Conservation (phyloP, 768 basidiomycete genomes). For the Cyathus striatus region DNA sequence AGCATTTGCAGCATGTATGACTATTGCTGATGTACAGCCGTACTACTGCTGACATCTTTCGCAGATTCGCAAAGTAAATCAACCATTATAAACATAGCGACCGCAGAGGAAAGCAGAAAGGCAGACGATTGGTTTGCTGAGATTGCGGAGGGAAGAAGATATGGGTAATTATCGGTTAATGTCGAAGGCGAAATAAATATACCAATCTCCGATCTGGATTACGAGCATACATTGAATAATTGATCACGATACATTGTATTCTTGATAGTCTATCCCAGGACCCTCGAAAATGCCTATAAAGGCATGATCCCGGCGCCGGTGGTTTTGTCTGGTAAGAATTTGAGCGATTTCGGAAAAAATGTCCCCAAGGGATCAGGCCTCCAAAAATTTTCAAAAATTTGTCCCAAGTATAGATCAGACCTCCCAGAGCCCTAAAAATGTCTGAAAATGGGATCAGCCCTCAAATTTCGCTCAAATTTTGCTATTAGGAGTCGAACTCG, state of each 20-base stretch:
- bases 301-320: too few relatives aligned
- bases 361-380: too few relatives aligned
- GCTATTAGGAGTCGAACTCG: too few relatives aligned
- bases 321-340: too few relatives aligned
- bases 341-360: too few relatives aligned
- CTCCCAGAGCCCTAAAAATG: too few relatives aligned
- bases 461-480: too few relatives aligned
- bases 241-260: neutral
- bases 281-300: neutral
- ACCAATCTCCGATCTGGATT: neutral
- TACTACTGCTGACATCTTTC: neutral
- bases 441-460: too few relatives aligned
- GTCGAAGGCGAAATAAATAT: too few relatives aligned
- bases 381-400: too few relatives aligned
- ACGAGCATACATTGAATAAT: neutral
- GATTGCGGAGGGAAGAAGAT: conserved; percentile 43
- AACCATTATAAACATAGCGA: conserved; percentile 68
- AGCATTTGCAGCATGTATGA: conserved; percentile 73
- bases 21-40: neutral
- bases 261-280: neutral
- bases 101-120: conserved; percentile 48
- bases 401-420: too few relatives aligned
- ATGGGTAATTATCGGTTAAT: conserved; percentile 50
- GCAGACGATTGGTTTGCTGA: conserved; percentile 81
- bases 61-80: conserved; percentile 86